Evolutionary conservation across 257 asterid genomes (phyloP), one percentile per base, ranked within the genome.

Genomic region (Primulina tabacum): DNA sequence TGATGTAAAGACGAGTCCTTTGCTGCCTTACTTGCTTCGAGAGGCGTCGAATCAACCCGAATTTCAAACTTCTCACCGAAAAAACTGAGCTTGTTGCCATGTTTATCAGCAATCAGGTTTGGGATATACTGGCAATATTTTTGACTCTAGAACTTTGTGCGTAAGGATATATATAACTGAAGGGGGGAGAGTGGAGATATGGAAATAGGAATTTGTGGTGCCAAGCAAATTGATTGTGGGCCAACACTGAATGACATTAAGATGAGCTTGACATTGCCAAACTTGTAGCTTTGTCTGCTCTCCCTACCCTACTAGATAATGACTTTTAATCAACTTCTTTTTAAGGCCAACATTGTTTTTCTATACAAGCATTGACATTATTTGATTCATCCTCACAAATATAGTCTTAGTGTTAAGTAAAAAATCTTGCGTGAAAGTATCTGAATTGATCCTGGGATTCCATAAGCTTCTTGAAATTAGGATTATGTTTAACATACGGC

Each of bases 1-100:
- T 79, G 78, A 92, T 92, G 77, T 92, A 92, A 32, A 92, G 83
- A 53, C 96, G 89, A 5, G 96, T 90, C 71, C 85, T 84, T 1
- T 87, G 92, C 71, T 85, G 87, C 26, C 95, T 67, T 5, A 90
- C 71, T 62, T 88, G 95, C 89, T 92, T 89, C 17, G 95, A 82
- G 55, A 92, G 77, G n/a, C 84, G 79, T 32, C 83, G 89, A 10
- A 38, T 68, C 2, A 91, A 70, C 37, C 89, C 60, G 38, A 84
- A 79, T 60, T 83, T 89, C 26, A 88, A 81, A 71, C 90, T 72
- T 61, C 82, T 83, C 4, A 73, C 37, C 0, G 80, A 73, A 14
- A 71, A 81, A 72, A 69, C 61, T 2, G 85, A 59, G 76, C 53
- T 73, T 26, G 82, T 55, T 18, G 88, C 89, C 93, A 85, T 81